Evolutionary conservation across 169 alveolate genomes (phyloP).

Genomic region (Amoebophrya sp.): DNA sequence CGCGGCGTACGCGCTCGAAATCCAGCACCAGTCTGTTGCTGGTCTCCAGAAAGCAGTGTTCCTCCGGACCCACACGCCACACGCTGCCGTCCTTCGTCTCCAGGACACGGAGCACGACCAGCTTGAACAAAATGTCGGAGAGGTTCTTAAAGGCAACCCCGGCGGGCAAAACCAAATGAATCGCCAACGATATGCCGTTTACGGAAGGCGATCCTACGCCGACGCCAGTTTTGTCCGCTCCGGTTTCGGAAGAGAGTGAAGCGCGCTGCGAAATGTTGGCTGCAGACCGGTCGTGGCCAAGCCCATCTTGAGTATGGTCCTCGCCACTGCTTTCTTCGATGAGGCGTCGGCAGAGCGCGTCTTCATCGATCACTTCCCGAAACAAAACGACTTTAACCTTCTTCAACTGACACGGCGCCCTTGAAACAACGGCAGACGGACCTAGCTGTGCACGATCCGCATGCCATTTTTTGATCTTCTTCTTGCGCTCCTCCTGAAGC

Average conservation of each 20-base stretch:
- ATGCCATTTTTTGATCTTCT: not conserved
- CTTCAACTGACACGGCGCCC: not conserved
- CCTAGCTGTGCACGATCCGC: not conserved
- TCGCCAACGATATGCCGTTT: not conserved
- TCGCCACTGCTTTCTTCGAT: not conserved
- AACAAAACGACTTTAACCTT: not conserved
- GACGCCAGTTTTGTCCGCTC: not conserved
- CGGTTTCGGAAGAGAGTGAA: not conserved
- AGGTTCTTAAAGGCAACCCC: not conserved
- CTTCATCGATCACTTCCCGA: not conserved
- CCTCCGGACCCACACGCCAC: not conserved
- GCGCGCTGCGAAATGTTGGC: not conserved
- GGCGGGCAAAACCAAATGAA: conserved; percentile 5
- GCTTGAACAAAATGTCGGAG: not conserved
- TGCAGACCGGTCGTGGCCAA: not conserved
- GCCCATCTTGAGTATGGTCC: not conserved
- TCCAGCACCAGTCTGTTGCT: not conserved
- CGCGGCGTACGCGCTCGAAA: not conserved
- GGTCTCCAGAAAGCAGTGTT: not conserved
- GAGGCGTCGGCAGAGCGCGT: not conserved
- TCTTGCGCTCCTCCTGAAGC: not conserved
- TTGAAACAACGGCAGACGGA: not conserved
- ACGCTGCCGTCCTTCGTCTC: conserved; percentile 22
- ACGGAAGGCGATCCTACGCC: not conserved
- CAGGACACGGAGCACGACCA: not conserved